Base-by-base conservation (phyloP, 306 rosid genomes). In the Pyrus bretschneideri region DNA sequence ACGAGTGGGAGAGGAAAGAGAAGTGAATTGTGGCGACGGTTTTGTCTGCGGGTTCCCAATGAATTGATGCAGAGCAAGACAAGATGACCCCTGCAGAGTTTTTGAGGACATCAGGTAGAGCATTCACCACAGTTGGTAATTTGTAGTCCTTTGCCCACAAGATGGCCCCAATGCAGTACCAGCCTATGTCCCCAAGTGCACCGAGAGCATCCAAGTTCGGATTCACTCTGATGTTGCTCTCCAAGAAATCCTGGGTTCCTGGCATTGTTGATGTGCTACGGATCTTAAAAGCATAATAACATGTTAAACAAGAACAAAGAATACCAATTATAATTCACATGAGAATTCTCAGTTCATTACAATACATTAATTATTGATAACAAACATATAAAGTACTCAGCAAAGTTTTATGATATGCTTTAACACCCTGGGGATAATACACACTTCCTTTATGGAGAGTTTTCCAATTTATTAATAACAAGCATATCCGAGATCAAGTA, bases 111-210 rank as follows among this genome's bases (percentile, higher is more conserved):
- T 81, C 91, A 3, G 91, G 98, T 33, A 85, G 89, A 4, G 95
- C 89, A 1, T 78, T 80, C 46, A 88, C 86, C 13, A 83, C 45
- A 38, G 84, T 70, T 13, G 98, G 98, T 9, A 89, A 79, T 66
- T 86, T 77, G 71, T 89, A 88, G 81, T 78, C 76, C 72, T 79
- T 91, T 25, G 93, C 95, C 96, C 93, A 93, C 80, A 93, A 75
- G 81, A 82, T 71, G 70, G 93, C 96, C 73, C 86, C 86, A 35
- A 93, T 85, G 82, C 93, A 88, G 84, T 93, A 91, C 98, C 98
- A 93, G 12, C 78, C 96, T 21, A 81, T 17, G 90, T 70, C 90
- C 67, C 98, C 93, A 61, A 93, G 84, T 6, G 85, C 96, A 69
- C 98, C 98, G 14, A 93, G 91, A 35, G 78, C 84, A 74, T 93